Conservation (phyloP, 2,329 filamentous ascomycete genomes). For the Chaetomiaceae sp. region DNA sequence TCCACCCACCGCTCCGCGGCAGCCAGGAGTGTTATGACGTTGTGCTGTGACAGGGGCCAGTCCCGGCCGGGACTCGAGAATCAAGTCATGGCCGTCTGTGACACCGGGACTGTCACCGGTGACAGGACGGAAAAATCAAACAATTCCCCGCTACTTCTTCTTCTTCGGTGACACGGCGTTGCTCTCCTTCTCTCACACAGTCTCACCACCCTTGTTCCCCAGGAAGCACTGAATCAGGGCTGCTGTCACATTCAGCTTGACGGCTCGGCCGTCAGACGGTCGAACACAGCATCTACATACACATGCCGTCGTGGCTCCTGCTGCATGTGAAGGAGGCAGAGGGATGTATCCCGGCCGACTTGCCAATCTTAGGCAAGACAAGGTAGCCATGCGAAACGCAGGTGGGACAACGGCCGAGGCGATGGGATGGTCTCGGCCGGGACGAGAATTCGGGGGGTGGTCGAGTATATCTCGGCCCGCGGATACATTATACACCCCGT, state of each 20-base stretch:
- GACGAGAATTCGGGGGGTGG: background rate
- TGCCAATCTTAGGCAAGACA: background rate
- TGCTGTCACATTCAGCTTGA: background rate
- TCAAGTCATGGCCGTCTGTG: no score
- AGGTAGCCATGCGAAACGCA: background rate
- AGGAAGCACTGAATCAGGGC: no score
- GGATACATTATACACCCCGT: no score
- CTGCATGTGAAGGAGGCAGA: background rate
- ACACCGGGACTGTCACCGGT: no score
- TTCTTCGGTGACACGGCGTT: conserved; percentile 10
- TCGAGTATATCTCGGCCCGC: conserved; percentile 4
- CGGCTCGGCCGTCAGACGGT: conserved; percentile 1
- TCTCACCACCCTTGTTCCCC: no score
- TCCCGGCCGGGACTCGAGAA: no score
- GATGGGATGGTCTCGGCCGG: background rate
- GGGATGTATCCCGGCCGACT: background rate
- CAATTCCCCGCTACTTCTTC: background rate
- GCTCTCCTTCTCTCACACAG: no score
- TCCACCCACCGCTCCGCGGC: no score
- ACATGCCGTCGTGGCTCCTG: background rate
- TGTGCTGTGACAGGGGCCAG: no score
- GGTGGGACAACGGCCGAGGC: background rate
- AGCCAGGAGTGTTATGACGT: no score
- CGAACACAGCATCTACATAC: conserved; percentile 1
- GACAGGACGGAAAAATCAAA: background rate